A percentile compares a stretch with the other conserved stretches of the same genome.
Evolutionary conservation across 495 filamentous ascomycete species (phyloP).

Genomic region (Podospora comata): DNA sequence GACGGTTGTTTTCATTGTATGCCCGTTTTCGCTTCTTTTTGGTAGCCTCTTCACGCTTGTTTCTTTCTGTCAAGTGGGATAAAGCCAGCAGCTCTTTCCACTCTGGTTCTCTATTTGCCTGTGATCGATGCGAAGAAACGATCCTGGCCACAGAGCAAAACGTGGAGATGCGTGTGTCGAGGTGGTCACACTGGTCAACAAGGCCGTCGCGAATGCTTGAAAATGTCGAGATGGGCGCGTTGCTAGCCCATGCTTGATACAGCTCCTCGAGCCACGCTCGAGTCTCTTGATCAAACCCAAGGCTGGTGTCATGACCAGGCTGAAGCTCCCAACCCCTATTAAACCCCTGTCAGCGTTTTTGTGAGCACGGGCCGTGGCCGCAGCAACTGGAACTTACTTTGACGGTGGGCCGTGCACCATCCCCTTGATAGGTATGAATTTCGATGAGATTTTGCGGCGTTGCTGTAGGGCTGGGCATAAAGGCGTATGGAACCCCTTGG

Average conservation of each 20-base stretch:
- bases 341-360: too few species aligned
- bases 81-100: background rate
- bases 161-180: background rate
- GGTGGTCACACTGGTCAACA: background rate
- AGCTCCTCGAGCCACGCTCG: background rate
- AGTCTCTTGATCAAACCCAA: background rate
- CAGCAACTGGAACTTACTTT: too few species aligned
- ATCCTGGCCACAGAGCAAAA: constrained; percentile 1
- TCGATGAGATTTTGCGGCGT: too few species aligned
- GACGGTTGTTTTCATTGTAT: constrained; percentile 10
- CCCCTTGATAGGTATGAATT: too few species aligned
- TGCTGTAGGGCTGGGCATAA: too few species aligned
- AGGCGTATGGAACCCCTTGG: too few species aligned
- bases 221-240: background rate
- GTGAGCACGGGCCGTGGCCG: too few species aligned
- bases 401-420: too few species aligned
- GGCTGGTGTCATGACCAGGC: background rate
- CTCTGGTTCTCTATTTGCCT: background rate
- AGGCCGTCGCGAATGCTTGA: background rate
- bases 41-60: too few species aligned
- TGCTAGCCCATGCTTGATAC: background rate
- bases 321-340: too few species aligned
- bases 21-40: constrained; percentile 8
- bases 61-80: too few species aligned
- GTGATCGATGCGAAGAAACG: background rate